Evolutionary conservation across 75 land plant genomes (phyloP).

Genomic region (Selaginella moellendorffii): DNA sequence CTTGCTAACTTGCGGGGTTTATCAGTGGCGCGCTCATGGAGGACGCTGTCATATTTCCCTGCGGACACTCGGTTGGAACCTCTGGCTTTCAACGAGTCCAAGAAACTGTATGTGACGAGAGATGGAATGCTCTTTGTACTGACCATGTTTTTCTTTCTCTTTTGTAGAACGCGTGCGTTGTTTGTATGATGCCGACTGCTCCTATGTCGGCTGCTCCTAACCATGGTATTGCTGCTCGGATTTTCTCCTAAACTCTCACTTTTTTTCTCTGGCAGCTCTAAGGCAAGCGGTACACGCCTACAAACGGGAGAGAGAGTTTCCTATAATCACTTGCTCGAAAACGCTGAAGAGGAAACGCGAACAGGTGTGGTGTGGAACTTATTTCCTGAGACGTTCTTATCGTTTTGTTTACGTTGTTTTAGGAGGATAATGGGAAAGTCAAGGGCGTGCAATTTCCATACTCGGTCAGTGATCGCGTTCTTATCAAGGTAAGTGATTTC

Average conservation of each 20-base stretch:
- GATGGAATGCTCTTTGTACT: too few relatives aligned
- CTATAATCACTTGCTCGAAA: conserved; percentile 15
- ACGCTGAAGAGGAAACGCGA: conserved; percentile 50
- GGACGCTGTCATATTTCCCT: conserved; percentile 70
- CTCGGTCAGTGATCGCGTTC: conserved; percentile 71
- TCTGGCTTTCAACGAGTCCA: conserved; percentile 48
- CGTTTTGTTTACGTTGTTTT: too few relatives aligned
- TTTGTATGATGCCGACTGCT: background rate
- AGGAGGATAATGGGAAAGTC: conserved; percentile 33
- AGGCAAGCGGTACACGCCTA: conserved; percentile 72
- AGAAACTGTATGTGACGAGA: conserved; percentile 24
- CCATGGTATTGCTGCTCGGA: background rate
- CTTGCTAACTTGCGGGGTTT: background rate
- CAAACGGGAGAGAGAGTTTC: conserved; percentile 44
- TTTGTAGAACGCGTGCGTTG: background rate
- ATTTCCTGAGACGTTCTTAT: background rate
- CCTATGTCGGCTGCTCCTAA: background rate
- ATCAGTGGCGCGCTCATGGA: conserved; percentile 64
- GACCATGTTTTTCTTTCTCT: background rate
- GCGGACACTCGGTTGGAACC: conserved; percentile 80
- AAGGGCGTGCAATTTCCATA: conserved; percentile 94
- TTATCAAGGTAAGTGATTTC: conserved; percentile 49
- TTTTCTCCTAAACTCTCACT: background rate
- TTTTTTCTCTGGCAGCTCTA: conserved; percentile 39
- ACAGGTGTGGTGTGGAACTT: background rate